phyloP scores from a whole-genome alignment of 225 moss, liverwort and hornwort species.

The Antitrichia curtipendula region DNA sequence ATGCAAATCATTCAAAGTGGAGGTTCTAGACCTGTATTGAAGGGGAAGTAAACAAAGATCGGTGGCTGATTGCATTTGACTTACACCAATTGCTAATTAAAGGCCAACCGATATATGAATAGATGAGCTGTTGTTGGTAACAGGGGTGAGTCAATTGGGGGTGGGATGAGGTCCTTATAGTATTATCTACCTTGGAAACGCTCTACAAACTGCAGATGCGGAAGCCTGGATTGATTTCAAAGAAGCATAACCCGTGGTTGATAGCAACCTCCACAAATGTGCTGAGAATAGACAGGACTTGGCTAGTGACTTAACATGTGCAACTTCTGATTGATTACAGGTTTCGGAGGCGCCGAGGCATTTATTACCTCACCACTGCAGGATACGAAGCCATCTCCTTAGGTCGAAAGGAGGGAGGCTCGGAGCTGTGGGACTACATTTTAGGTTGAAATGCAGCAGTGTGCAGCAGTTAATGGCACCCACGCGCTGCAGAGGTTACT shows the following conservation, averaged over 20 bases:
- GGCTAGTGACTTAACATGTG: neutral
- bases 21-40: neutral
- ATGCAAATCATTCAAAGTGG: neutral
- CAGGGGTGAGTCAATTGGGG: neutral
- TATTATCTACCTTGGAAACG: neutral
- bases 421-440: neutral
- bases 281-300: neutral
- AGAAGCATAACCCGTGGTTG: neutral
- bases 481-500: neutral
- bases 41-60: neutral
- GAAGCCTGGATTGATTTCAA: neutral
- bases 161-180: neutral
- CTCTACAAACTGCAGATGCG: neutral
- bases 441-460: constrained; percentile 7
- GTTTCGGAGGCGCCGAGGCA: neutral
- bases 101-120: neutral
- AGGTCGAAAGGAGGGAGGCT: neutral
- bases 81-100: neutral
- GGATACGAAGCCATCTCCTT: neutral
- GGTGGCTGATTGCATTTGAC: neutral
- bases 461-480: neutral
- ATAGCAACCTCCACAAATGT: neutral
- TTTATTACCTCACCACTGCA: neutral
- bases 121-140: neutral
- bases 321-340: neutral